A percentile compares a stretch with the other conserved stretches of the same genome.
Evolutionary conservation across 441 rosid genomes (phyloP).

Genomic region (Corymbia citriodora): DNA sequence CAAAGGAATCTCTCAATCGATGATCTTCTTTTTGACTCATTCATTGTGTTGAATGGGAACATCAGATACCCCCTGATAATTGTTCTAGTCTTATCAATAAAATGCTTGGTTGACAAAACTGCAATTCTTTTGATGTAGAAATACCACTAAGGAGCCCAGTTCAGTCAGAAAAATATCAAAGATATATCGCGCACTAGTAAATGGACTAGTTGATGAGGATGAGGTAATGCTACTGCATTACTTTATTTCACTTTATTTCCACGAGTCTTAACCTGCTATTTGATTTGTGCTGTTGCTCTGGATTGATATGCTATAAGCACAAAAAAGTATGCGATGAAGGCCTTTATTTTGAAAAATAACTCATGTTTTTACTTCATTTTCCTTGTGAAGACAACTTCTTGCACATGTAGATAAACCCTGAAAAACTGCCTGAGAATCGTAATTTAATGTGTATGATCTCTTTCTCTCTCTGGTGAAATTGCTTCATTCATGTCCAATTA

Average conservation of each 20-base stretch:
- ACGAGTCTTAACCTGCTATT: not conserved
- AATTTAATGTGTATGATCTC: not conserved
- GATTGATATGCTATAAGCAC: not conserved
- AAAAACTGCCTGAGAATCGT: not conserved
- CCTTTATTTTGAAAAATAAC: not conserved
- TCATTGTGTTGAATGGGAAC: not conserved
- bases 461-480: not conserved
- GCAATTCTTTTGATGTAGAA: constrained; percentile 14
- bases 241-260: not conserved
- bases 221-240: constrained; percentile 32
- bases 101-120: constrained; percentile 1
- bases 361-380: not conserved
- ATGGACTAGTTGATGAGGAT: constrained; percentile 59
- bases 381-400: not conserved
- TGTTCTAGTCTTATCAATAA: not conserved
- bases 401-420: not conserved
- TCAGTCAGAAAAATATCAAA: constrained; percentile 54
- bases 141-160: constrained; percentile 21
- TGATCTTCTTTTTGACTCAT: not conserved
- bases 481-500: not conserved
- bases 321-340: not conserved
- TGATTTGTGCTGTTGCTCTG: not conserved
- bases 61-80: not conserved
- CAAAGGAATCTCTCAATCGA: constrained; percentile 2
- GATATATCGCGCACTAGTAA: constrained; percentile 72